Evolutionary conservation across 2,329 filamentous ascomycete genomes (phyloP).

Genomic region (Botrytis porri): DNA sequence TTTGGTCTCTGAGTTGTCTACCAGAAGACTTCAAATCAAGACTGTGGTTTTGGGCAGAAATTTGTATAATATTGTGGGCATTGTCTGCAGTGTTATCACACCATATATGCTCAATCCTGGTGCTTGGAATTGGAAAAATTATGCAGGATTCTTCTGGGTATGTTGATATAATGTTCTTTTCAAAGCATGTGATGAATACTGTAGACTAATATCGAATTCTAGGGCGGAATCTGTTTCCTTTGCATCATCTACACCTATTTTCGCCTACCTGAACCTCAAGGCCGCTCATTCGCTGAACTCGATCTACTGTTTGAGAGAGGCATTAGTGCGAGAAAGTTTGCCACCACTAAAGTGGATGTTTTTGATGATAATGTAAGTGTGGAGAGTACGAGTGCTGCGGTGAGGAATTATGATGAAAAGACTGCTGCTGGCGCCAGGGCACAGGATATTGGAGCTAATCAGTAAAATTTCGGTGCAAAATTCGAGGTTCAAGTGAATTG

Average conservation of each 20-base stretch:
- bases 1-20: constrained; percentile 79
- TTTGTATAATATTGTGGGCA: constrained; percentile 68
- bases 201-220: not conserved
- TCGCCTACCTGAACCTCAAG: constrained; percentile 74
- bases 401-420: constrained; percentile 57
- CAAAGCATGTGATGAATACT: not conserved
- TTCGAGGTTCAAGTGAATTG: not conserved
- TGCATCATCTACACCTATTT: constrained; percentile 71
- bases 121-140: constrained; percentile 87
- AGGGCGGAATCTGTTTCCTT: constrained; percentile 58
- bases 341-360: constrained; percentile 34
- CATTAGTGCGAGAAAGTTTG: constrained; percentile 45
- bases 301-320: constrained; percentile 78
- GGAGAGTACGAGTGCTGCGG: constrained; percentile 23
- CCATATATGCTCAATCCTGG: constrained; percentile 91
- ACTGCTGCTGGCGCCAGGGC: constrained; percentile 45
- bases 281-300: constrained; percentile 80
- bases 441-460: not conserved
- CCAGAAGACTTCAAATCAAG: constrained; percentile 82
- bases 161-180: constrained; percentile 39
- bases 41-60: constrained; percentile 84
- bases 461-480: not conserved
- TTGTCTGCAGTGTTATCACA: constrained; percentile 76
- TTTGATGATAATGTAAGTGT: constrained; percentile 32
- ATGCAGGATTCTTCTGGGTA: constrained; percentile 66